Conservation (phyloP, 495 filamentous ascomycete species). For the Oidiodendron maius region DNA sequence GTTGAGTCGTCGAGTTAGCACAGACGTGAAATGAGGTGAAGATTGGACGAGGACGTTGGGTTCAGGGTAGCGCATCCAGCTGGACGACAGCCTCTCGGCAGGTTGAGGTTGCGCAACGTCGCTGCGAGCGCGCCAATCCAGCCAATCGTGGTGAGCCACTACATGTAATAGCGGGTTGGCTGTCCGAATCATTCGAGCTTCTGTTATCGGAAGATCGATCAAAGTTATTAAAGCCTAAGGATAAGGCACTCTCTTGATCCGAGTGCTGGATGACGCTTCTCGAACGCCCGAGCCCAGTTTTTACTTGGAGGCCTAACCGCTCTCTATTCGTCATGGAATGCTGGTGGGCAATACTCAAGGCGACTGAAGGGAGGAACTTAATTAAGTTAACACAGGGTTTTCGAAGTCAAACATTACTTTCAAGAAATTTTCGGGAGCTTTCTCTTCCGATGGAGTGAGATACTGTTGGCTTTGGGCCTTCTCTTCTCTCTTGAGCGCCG, state of each 20-base stretch:
- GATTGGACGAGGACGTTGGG: slow-evolving; percentile 7
- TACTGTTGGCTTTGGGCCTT: too few relatives aligned
- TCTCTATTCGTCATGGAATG: too few relatives aligned
- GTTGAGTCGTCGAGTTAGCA: slow-evolving; percentile 9
- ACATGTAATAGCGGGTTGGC: background rate
- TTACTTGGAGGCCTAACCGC: too few relatives aligned
- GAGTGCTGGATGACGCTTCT: too few relatives aligned
- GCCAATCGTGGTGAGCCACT: background rate
- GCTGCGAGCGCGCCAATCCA: too few relatives aligned
- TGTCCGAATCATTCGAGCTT: background rate
- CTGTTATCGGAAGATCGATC: background rate
- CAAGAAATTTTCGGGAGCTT: too few relatives aligned
- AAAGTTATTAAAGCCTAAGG: background rate
- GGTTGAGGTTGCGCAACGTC: too few relatives aligned
- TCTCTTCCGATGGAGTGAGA: too few relatives aligned
- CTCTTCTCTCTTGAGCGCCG: too few relatives aligned
- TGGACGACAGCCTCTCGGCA: slow-evolving; percentile 10
- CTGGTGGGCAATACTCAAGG: background rate
- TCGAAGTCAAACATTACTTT: background rate
- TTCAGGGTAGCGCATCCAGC: slow-evolving; percentile 10
- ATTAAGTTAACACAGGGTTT: background rate
- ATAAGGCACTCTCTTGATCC: background rate
- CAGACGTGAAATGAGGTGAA: slow-evolving; percentile 12
- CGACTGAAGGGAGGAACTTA: background rate
- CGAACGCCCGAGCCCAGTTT: slow-evolving; percentile 17